Evolutionary conservation across 805 yeast genomes (phyloP), one percentile per base, ranked within the genome.

Genomic region (Starmerella apicola): DNA sequence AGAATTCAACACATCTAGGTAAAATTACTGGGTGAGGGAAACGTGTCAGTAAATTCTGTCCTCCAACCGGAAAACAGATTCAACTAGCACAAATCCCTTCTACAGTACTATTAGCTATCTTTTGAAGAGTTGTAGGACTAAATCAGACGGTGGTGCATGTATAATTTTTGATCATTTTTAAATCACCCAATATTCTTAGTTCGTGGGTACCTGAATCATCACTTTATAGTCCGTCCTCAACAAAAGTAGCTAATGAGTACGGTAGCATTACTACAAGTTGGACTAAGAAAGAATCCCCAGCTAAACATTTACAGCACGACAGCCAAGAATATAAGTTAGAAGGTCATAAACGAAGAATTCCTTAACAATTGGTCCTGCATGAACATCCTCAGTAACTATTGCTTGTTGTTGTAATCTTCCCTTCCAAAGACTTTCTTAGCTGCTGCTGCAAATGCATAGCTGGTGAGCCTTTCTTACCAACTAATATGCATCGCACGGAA

Each of bases 61-160:
- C n/a, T n/a, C n/a, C n/a, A n/a, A n/a, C n/a, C n/a, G n/a, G n/a
- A 12, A 9, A 19, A 32, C 15, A 18, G 28, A 9, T 9, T 24
- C 27, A 24, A 9, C 9, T 9, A 15, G 15, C 6, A 27, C 17
- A 27, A 27, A 27, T 27, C 27, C 27, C 27, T 13, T 24, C 13
- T 24, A 24, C 9, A 24, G 9, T 24, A 13, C 13, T 24, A 13
- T 24, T 13, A 24, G 13, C 13, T 24, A 24, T 24, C n/a, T n/a
- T n/a, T n/a, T n/a, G n/a, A n/a, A 9, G 13, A 13, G 9, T 24
- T 9, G 9, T 3, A 10, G 9, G 13, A 25, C 34, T 22, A 32
- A 9, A 24, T 52, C 56, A 52, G 56, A 50, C 51, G 56, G 56
- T 52, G 56, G 51, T 52, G 56, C 56, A 52, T 52, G 56, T 52